Base-by-base conservation (phyloP, 192 early-diverging fungal genomes). In the Coemansia reversa region DNA sequence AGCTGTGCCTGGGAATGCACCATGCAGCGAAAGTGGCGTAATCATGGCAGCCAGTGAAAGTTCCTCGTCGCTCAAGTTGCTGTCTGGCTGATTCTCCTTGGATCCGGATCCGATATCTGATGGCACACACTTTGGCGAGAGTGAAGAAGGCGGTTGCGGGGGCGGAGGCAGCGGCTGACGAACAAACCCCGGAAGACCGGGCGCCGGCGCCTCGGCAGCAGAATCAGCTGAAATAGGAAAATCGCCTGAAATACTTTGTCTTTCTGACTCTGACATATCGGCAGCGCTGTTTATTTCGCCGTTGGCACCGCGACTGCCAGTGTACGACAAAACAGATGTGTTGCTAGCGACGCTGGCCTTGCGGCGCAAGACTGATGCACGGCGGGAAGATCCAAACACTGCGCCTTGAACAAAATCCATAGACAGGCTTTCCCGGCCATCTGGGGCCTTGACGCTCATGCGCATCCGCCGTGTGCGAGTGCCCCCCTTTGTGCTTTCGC, bases 351-450 rank as follows among this genome's bases (percentile, higher is more conserved):
- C 61, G 55, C 76, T 79, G 29, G 72, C 71, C n/a, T 79, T 66
- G 65, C 76, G 71, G 0, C 72, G 60, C 60, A 76, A 14, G 6
- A 73, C 56, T 7, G 76, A 79, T n/a, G 76, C 59, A 32, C 78
- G 54, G 12, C 78, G 69, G 0, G 74, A 56, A n/a, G 78, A 81
- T 7, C 78, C 78, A 66, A 81, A 81, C 19, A 81, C 78, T 0
- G 78, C 78, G 39, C 78, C 78, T 60, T 81, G 74, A 14, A 81
- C 66, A 69, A 81, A 75, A 18, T 81, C 73, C n/a, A 57, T 53
- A 18, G 78, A 81, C 58, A 81, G n/a, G 59, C 78, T 79, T 33
- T 79, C 76, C 24, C 64, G 64, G 45, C 76, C 76, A 30, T 79
- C 76, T 8, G 72, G 52, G 14, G 76, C 66, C 25, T 48, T 65